phyloP scores from a whole-genome alignment of 805 yeast genomes.

The Candida palmyrensis region DNA sequence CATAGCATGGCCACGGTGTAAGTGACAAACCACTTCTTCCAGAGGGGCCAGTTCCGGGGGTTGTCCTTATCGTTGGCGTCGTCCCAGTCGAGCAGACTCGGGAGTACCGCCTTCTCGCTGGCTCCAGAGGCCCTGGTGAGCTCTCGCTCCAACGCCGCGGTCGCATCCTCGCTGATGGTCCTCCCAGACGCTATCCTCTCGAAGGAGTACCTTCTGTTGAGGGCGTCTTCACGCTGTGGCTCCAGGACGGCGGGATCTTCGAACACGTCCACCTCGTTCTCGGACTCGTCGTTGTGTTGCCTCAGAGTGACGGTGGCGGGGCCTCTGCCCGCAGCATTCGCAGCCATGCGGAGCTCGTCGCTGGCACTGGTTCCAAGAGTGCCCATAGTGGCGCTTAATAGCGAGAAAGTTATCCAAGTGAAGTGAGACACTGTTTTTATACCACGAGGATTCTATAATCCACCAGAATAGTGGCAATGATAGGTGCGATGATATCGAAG shows the following conservation, averaged over 20 bases:
- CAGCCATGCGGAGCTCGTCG: no score
- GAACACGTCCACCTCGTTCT: no score
- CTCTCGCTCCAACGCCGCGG: slow-evolving; percentile 8
- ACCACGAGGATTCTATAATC: no score
- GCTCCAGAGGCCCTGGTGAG: slow-evolving; percentile 2
- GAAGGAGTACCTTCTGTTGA: slow-evolving; percentile 13
- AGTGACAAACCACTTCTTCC: slow-evolving; percentile 63
- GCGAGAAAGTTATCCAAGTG: no score
- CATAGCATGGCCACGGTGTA: slow-evolving; percentile 61
- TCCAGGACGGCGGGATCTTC: not conserved
- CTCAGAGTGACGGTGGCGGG: no score
- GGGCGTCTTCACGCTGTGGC: slow-evolving; percentile 9
- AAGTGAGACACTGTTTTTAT: no score
- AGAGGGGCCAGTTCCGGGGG: slow-evolving; percentile 63
- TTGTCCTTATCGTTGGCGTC: slow-evolving; percentile 54
- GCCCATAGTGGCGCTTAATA: no score
- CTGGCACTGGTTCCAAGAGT: no score
- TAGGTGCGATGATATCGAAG: no score
- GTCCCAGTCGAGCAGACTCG: slow-evolving; percentile 48
- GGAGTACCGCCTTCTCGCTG: slow-evolving; percentile 7
- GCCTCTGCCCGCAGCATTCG: no score
- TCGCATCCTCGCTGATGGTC: slow-evolving; percentile 14
- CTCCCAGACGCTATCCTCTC: slow-evolving; percentile 14
- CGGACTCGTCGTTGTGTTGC: no score
- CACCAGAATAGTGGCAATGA: no score